phyloP scores from a whole-genome alignment of 768 basidiomycete species.

The Tulasnella sp. region DNA sequence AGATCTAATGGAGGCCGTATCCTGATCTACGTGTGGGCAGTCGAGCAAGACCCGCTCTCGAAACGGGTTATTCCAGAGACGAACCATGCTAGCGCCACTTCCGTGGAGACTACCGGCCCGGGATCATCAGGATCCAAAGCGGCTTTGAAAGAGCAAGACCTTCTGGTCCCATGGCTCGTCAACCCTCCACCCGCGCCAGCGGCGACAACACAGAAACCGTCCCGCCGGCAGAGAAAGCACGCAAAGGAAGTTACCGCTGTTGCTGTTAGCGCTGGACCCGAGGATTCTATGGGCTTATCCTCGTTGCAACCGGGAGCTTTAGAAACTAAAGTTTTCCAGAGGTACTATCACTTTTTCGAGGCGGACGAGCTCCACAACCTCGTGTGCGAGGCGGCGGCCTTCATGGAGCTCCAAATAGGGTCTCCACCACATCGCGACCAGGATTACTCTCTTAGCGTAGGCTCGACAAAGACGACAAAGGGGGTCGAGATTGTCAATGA shows the following conservation, averaged over 20 bases:
- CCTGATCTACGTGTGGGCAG: constrained; percentile 94
- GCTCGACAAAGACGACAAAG: background rate
- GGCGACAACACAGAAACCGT: constrained; percentile 22
- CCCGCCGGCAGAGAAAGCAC: too few species aligned
- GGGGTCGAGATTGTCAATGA: constrained; percentile 32
- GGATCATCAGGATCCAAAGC: constrained; percentile 5
- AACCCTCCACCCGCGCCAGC: constrained; percentile 23
- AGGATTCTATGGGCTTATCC: background rate
- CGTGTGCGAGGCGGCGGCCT: constrained; percentile 49
- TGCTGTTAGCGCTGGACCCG: background rate
- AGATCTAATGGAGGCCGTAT: constrained; percentile 62
- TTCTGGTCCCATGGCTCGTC: constrained; percentile 83
- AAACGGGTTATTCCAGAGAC: constrained; percentile 51
- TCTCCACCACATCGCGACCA: constrained; percentile 18
- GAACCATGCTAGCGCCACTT: constrained; percentile 18
- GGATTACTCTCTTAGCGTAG: background rate
- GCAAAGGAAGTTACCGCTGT: background rate
- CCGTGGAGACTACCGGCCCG: background rate
- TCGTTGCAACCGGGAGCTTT: too few species aligned
- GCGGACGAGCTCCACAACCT: constrained; percentile 63
- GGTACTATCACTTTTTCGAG: constrained; percentile 95
- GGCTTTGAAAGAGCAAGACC: constrained; percentile 49
- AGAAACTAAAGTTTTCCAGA: constrained; percentile 47
- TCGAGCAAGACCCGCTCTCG: constrained; percentile 80
- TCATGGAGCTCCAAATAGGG: constrained; percentile 46